Base-by-base conservation (phyloP, 495 filamentous ascomycete species). In the Staphylotrichum tortipilum region DNA sequence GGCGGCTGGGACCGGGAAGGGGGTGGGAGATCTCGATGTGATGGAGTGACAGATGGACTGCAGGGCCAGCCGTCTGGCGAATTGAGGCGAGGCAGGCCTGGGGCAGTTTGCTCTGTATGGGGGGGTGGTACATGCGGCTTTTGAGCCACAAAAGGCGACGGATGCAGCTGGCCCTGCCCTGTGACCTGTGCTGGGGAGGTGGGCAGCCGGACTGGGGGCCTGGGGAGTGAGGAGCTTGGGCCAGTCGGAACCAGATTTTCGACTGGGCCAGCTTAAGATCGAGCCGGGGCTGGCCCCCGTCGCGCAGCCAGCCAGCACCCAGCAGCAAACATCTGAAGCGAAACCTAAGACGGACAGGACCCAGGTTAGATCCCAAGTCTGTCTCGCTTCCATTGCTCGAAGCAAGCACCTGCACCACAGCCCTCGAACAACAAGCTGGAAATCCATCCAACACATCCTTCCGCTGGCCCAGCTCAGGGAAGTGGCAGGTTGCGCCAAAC, bases 21-120 rank as follows among this genome's bases (percentile, higher is more conserved):
- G 11, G 29, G 24, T 17, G 37, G n/a, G n/a, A 31, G 40, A 44
- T 51, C 49, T 49, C 23, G 38, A 49, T 49, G 47, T 30, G 28
- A 42, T 24, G 18, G 29, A 49, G 30, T 17, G 23, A 40, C 6
- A 9, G 21, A 11, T 42, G 37, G 34, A 29, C n/a, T n/a, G 33
- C 18, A 23, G 18, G 15, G 21, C 5, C 38, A 10, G n/a, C n/a
- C n/a, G 31, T 35, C 47, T n/a, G 23, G 33, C 49, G 33, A 38
- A 50, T 37, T 31, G 26, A 22, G 9, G 22, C 21, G 6, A 10
- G 15, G 30, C 22, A 29, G 19, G 22, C 24, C 19, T 33, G 42
- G 11, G 19, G n/a, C n/a, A n/a, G 43, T 35, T 44, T 35, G 31
- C 30, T 30, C 23, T 30, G 15, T 7, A 3, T 19, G 14, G 10